Base-by-base conservation (phyloP, 164 flowering plant species). In the Warburgia ugandensis region DNA sequence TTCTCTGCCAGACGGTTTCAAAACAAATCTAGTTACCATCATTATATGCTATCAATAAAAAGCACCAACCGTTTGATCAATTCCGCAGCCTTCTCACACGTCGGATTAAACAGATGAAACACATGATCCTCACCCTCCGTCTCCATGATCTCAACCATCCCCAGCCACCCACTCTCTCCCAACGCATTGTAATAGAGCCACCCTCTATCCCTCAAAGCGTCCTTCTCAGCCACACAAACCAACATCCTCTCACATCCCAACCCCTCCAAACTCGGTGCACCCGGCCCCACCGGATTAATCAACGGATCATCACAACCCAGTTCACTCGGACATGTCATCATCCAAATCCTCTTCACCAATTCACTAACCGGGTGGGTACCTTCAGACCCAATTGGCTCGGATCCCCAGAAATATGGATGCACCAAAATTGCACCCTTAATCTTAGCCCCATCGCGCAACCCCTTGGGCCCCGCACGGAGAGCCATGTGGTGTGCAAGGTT, bases 401-500 rank as follows among this genome's bases (percentile, higher is more conserved):
- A 6, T 22, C 56, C 56, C 56, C 56, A 53, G 26, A 53, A 53
- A 21, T 4, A 53, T 1, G 56, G 56, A 10, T 53, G 48, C 19
- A 42, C 30, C 27, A 53, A 29, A 6, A 49, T 26, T 2, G 49
- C 30, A 6, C 54, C 39, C 2, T n/a, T 1, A 5, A 29, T n/a
- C 25, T 9, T n/a, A 10, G 14, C 39, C 67, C 40, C 54, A 59
- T 2, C 67, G 73, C 21, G 61, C 58, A 4, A 21, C 28, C 1
- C 71, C 7, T 16, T 53, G 20, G 2, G 46, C 50, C 11, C 49
- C 28, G 49, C 42, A 3, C 50, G 42, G 27, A 63, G 38, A 5
- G 60, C 55, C 1, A 79, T 1, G 19, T 72, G 56, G 43, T 81
- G 86, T 0, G 47, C 62, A 0, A 81, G 67, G 47, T 74, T 81